A percentile compares a stretch with the other conserved stretches of the same genome.
phyloP scores from a whole-genome alignment of 768 basidiomycete genomes.

The Coprinopsis cinerea region DNA sequence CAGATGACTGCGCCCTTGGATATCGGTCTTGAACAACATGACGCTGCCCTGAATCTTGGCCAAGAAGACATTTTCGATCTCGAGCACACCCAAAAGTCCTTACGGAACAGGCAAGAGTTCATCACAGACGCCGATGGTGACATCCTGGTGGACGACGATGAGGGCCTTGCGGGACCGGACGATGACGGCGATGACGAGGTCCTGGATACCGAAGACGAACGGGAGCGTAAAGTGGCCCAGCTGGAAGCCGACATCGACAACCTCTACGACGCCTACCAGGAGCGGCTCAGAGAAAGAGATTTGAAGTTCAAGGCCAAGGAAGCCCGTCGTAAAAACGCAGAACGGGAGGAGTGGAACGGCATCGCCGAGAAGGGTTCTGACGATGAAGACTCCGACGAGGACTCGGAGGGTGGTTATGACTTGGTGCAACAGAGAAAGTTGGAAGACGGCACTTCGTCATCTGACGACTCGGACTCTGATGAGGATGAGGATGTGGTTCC shows the following conservation, averaged over 20 bases:
- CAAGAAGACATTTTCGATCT: conserved; percentile 90
- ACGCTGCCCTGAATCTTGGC: conserved; percentile 64
- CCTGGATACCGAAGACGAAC: conserved; percentile 65
- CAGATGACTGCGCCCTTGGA: conserved; percentile 98
- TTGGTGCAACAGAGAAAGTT: conserved; percentile 52
- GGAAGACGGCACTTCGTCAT: conserved; percentile 42
- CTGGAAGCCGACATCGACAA: conserved; percentile 88
- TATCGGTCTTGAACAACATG: conserved; percentile 83
- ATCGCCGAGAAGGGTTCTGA: conserved; percentile 41
- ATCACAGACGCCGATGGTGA: conserved; percentile 38
- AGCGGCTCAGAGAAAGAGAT: conserved; percentile 75
- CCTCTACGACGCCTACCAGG: conserved; percentile 83
- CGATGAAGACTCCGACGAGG: conserved; percentile 39
- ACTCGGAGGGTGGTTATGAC: conserved; percentile 67
- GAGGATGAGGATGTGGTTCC: conserved; percentile 24
- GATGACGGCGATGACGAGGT: conserved; percentile 27
- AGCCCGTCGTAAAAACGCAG: conserved; percentile 63
- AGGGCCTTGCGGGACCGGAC: not conserved
- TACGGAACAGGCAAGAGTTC: conserved; percentile 33
- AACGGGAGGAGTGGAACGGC: conserved; percentile 79
- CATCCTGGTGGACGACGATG: conserved; percentile 38
- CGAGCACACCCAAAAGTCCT: conserved; percentile 44
- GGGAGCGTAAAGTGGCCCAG: conserved; percentile 47
- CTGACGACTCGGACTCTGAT: conserved; percentile 45
- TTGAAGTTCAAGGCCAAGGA: conserved; percentile 84